A percentile compares a stretch with the other conserved stretches of the same genome.
These are phyloP conservation scores for Angomonas ambiguus DNA, from an alignment of 208 protist species.

Conservation along the genomic window DNA sequence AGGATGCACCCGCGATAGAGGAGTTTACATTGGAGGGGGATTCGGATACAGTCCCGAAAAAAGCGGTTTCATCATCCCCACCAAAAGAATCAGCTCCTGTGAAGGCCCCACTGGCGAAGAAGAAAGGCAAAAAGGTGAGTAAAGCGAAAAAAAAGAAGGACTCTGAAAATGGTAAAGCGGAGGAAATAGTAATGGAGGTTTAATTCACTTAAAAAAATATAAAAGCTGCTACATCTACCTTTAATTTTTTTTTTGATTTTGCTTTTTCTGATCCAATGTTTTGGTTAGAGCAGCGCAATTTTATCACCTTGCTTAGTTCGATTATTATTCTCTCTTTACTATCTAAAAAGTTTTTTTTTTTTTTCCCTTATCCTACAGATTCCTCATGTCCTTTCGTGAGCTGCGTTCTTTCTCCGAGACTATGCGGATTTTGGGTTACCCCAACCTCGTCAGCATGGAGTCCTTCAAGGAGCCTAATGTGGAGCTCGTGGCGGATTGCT, in stretches of 20 bases:
- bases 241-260: constrained; percentile 15
- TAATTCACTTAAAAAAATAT: not conserved
- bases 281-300: not conserved
- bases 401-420: constrained; percentile 93
- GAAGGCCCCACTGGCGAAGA: not conserved
- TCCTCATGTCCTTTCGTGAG: constrained; percentile 87
- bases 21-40: constrained; percentile 29
- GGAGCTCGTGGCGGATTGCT: constrained; percentile 91
- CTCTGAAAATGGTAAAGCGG: not conserved
- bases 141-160: constrained; percentile 1
- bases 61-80: not conserved
- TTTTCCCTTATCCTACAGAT: not conserved
- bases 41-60: not conserved
- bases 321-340: not conserved
- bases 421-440: constrained; percentile 94
- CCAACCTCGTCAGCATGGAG: constrained; percentile 94
- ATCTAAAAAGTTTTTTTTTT: constrained; percentile 12
- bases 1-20: constrained; percentile 8
- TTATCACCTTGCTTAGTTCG: not conserved
- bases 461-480: constrained; percentile 96
- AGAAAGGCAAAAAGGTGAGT: not conserved
- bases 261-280: not conserved
- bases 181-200: not conserved
- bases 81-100: not conserved
- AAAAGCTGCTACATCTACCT: not conserved